Conservation (phyloP, 2,329 filamentous ascomycete genomes). For the Ascosphaera aggregata region DNA sequence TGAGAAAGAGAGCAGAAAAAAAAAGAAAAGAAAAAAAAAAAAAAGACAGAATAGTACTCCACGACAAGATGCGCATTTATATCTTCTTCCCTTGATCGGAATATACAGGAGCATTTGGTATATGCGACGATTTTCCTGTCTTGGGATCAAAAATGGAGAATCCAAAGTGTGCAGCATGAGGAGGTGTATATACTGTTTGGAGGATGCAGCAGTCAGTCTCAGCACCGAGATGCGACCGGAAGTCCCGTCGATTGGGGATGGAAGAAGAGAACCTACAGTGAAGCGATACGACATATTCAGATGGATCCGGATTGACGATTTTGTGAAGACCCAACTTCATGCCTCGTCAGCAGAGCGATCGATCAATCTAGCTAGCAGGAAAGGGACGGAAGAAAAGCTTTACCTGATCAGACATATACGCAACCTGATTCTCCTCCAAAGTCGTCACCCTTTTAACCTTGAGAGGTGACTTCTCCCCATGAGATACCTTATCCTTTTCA, state of each 20-base stretch:
- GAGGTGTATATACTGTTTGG: constrained; percentile 50
- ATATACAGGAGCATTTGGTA: constrained; percentile 48
- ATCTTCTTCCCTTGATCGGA: constrained; percentile 29
- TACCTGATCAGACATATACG: constrained; percentile 67
- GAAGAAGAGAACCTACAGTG: constrained; percentile 34
- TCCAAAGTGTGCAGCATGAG: constrained; percentile 62
- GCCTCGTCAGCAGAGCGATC: neutral
- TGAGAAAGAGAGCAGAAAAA: too few relatives aligned
- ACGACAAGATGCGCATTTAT: too few relatives aligned
- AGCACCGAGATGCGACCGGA: constrained; percentile 1
- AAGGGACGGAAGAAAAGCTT: constrained; percentile 4
- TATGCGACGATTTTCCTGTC: constrained; percentile 50
- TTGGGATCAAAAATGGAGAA: constrained; percentile 60
- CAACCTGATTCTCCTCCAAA: constrained; percentile 48
- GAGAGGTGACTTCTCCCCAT: constrained; percentile 30
- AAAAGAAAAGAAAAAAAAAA: too few relatives aligned
- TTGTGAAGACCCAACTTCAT: constrained; percentile 45
- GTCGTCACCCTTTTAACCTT: constrained; percentile 40
- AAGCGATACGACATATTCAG: constrained; percentile 59
- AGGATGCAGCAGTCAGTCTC: neutral
- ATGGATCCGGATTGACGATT: constrained; percentile 48
- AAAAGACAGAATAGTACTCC: too few relatives aligned
- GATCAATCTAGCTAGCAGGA: constrained; percentile 1
- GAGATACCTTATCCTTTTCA: constrained; percentile 19
- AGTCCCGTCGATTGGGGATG: neutral